Percentiles rank a stretch among this genome's conserved stretches.
Conservation (phyloP, 2,329 filamentous ascomycete species). For the Cladosporium colombiae region DNA sequence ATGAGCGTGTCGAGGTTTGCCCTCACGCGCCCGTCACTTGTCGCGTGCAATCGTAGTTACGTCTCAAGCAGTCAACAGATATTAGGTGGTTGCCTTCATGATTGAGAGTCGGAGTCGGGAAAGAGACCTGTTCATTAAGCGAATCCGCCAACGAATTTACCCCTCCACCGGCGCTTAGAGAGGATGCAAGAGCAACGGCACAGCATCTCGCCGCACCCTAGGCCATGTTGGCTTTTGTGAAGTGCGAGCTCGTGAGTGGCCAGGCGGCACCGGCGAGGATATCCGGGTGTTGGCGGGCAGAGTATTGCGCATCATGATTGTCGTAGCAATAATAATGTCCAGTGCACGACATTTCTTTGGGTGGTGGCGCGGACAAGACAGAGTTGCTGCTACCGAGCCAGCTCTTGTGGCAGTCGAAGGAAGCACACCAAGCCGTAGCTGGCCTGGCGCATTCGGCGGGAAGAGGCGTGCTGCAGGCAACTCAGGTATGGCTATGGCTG, state of each 20-base stretch:
- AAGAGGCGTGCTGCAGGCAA: conserved; percentile 9
- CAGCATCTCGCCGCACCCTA: background rate
- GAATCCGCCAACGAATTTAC: background rate
- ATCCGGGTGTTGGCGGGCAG: background rate
- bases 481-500: background rate
- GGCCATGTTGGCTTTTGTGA: background rate
- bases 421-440: background rate
- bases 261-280: background rate
- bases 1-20: background rate
- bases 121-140: background rate
- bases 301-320: background rate
- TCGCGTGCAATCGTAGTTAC: background rate
- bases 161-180: conserved; percentile 18
- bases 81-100: background rate
- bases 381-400: conserved; percentile 3
- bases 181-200: background rate
- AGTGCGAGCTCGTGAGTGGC: background rate
- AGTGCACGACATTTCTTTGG: background rate
- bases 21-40: background rate
- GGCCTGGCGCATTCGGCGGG: conserved; percentile 6
- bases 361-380: background rate
- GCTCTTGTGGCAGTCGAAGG: conserved; percentile 9
- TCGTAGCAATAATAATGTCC: no score
- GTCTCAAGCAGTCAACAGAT: background rate
- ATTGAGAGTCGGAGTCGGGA: background rate